Base-by-base conservation (phyloP, 768 basidiomycete genomes). In the Hygrophorus russula region DNA sequence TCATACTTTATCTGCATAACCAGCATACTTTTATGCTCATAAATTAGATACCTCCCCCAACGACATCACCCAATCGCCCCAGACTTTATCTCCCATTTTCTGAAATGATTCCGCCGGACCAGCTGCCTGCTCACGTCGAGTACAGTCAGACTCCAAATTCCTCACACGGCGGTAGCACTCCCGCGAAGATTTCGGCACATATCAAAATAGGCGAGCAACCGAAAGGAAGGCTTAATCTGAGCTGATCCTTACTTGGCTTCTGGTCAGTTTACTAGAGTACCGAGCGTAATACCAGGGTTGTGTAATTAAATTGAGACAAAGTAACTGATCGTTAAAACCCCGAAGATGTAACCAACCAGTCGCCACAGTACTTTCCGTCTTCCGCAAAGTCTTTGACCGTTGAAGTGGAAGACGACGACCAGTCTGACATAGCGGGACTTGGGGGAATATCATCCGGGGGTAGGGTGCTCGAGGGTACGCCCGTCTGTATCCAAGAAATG, bases 91-190 rank as follows among this genome's bases (percentile, higher is more conserved):
- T 63, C 27, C 57, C 73, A 10, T 58, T 61, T 37, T 47, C 63
- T 30, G 66, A 69, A 42, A 39, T 62, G 19, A 44, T 57, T 24
- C 33, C 56, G 47, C 53, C 28, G 50, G 56, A 41, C 44, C 52
- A 44, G 46, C 42, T 42, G 30, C 45, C 19, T 28, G 50, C 30
- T 45, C 51, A 37, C 57, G 66, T 60, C 53, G 56, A 51, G 49
- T 44, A 56, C 24, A 65, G 68, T 37, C 61, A 73, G 53, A 80
- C 78, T 13, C 79, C 78, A 0, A 74, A 64, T 45, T 80, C 79
- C 20, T 73, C 70, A 15, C 69, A 80, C 55, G 78, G 77, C n/a
- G 74, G 70, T 17, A 61, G 63, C 39, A 71, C 78, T 29, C 77
- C 78, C 17, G 59, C 63, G 17, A 57, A 55, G 24, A 24, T 24